A percentile compares a stretch with the other conserved stretches of the same genome.
Conservation (phyloP, 2,329 filamentous ascomycete species). For the Capronia americana region DNA sequence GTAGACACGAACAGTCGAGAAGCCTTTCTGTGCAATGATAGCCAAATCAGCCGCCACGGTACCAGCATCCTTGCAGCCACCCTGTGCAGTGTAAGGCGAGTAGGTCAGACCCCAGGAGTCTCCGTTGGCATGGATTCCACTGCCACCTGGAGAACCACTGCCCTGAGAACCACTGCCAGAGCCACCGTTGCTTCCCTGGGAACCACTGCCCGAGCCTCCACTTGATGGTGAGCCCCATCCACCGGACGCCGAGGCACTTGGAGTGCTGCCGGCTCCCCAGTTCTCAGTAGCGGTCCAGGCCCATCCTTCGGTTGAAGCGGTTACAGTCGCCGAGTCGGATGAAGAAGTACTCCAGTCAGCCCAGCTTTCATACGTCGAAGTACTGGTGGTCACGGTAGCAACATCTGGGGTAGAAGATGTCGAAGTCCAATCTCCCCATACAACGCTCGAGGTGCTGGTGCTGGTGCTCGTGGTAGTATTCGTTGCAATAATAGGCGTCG, state of each 20-base stretch:
- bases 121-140: constrained; percentile 43
- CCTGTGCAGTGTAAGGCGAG: constrained; percentile 70
- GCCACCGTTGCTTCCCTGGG: constrained; percentile 32
- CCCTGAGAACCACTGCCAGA: constrained; percentile 28
- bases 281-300: neutral
- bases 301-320: constrained; percentile 16
- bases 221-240: constrained; percentile 23
- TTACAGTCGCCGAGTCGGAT: constrained; percentile 8
- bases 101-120: constrained; percentile 77
- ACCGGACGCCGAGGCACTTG: constrained; percentile 19
- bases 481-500: constrained; percentile 27
- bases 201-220: constrained; percentile 29
- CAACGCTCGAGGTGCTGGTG: constrained; percentile 40
- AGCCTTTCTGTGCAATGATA: constrained; percentile 68
- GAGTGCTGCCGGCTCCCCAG: constrained; percentile 11
- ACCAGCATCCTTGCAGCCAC: constrained; percentile 68
- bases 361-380: constrained; percentile 28
- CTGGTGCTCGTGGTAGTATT: constrained; percentile 32
- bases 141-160: constrained; percentile 21
- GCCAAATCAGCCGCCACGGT: constrained; percentile 67
- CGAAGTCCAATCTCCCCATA: constrained; percentile 31
- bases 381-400: constrained; percentile 42
- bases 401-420: constrained; percentile 40
- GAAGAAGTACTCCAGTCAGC: constrained; percentile 28
- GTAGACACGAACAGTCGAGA: constrained; percentile 80